Percentiles rank a stretch among this genome's conserved stretches.
Conservation (phyloP, 768 basidiomycete species). For the Rhizopogon vulgaris region DNA sequence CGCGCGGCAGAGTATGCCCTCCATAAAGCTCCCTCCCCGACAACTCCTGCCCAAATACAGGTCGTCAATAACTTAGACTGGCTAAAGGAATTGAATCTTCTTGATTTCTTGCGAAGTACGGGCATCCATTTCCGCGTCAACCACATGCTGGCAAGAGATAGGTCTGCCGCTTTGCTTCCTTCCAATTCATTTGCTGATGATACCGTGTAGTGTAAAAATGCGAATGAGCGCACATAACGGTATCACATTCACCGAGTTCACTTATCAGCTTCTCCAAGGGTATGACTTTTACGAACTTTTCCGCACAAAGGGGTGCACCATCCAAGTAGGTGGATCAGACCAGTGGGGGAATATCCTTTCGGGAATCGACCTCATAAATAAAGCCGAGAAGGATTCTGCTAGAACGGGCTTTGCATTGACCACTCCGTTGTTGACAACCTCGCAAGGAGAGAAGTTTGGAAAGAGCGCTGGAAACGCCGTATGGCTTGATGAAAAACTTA, state of each 20-base stretch:
- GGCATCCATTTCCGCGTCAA: constrained; percentile 81
- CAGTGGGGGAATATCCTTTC: constrained; percentile 98
- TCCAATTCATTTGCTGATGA: constrained; percentile 4
- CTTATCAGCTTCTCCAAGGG: constrained; percentile 95
- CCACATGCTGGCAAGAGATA: constrained; percentile 86
- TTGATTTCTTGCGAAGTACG: constrained; percentile 79
- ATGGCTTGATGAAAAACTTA: constrained; percentile 76
- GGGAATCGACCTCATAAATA: constrained; percentile 85
- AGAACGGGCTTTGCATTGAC: constrained; percentile 71
- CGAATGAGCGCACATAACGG: constrained; percentile 77
- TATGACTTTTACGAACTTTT: constrained; percentile 87
- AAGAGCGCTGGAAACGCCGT: constrained; percentile 96
- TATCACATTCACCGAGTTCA: constrained; percentile 97
- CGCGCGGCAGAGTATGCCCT: constrained; percentile 58
- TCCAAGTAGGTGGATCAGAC: constrained; percentile 95
- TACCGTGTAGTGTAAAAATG: constrained; percentile 60
- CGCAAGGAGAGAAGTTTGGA: constrained; percentile 91
- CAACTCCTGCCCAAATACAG: constrained; percentile 21
- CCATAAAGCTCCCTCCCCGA: constrained; percentile 19
- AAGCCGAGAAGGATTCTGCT: constrained; percentile 19
- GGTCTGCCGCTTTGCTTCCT: constrained; percentile 38
- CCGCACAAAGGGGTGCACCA: constrained; percentile 57
- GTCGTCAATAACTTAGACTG: constrained; percentile 72
- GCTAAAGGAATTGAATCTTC: constrained; percentile 64
- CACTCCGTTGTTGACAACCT: constrained; percentile 88